Percentiles rank a stretch among this genome's conserved stretches.
Evolutionary conservation across 305 asterid genomes (phyloP).

Genomic region (Andrographis paniculata): DNA sequence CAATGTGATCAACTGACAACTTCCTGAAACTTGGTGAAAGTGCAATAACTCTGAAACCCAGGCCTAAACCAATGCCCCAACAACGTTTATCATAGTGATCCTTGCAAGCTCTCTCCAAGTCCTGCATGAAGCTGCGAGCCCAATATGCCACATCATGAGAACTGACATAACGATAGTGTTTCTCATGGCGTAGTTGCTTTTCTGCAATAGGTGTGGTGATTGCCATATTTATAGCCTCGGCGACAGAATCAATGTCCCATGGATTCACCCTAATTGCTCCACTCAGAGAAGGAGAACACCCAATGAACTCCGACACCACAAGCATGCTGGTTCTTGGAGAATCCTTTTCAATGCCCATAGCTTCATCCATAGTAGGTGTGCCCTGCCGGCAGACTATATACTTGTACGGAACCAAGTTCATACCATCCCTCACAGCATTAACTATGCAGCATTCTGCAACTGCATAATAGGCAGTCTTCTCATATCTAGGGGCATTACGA

Average conservation of each 20-base stretch:
- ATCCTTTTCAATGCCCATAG: slow-evolving; percentile 25
- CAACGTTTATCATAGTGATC: slow-evolving; percentile 60
- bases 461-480: slow-evolving; percentile 67
- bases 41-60: slow-evolving; percentile 56
- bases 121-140: slow-evolving; percentile 73
- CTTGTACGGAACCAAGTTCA: slow-evolving; percentile 75
- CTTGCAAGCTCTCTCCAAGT: slow-evolving; percentile 56
- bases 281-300: too few relatives aligned
- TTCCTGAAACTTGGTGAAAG: slow-evolving; percentile 72
- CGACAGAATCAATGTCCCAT: slow-evolving; percentile 64
- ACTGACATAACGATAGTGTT: slow-evolving; percentile 60
- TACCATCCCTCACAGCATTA: slow-evolving; percentile 75
- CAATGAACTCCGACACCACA: slow-evolving; percentile 67
- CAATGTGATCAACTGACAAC: slow-evolving; percentile 41
- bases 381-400: slow-evolving; percentile 64
- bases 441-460: slow-evolving; percentile 70
- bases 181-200: slow-evolving; percentile 58
- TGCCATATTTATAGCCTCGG: slow-evolving; percentile 53
- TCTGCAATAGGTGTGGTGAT: slow-evolving; percentile 38
- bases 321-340: slow-evolving; percentile 56
- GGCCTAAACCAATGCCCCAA: slow-evolving; percentile 69
- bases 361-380: slow-evolving; percentile 34
- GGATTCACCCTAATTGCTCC: slow-evolving; percentile 82
- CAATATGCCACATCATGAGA: slow-evolving; percentile 71
- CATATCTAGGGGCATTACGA: slow-evolving; percentile 43